Percentiles rank a stretch among this genome's conserved stretches.
Evolutionary conservation across 2,329 filamentous ascomycete species (phyloP).

Genomic region (Cladosporium sp.): DNA sequence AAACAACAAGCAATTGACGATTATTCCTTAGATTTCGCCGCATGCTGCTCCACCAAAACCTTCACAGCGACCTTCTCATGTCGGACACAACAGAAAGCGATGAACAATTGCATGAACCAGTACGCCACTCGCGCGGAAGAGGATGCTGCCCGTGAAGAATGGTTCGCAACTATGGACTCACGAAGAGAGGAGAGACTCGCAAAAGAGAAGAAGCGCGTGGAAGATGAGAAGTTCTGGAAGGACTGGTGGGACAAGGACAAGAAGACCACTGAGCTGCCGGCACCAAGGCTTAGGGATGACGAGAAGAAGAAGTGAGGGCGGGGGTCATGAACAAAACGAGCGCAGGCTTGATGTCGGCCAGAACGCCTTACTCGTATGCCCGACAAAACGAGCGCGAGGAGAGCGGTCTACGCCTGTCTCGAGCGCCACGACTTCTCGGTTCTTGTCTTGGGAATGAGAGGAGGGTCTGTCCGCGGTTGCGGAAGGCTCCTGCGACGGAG

Average conservation of each 20-base stretch:
- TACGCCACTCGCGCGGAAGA: constrained; percentile 83
- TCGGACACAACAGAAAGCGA: constrained; percentile 72
- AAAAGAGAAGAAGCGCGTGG: constrained; percentile 44
- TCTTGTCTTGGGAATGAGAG: background rate
- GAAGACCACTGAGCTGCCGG: constrained; percentile 26
- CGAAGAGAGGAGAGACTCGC: constrained; percentile 67
- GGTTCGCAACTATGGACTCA: constrained; percentile 78
- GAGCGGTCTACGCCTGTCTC: background rate
- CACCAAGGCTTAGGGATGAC: background rate
- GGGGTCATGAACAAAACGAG: background rate
- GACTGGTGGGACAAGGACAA: constrained; percentile 52
- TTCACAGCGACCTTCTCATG: constrained; percentile 87
- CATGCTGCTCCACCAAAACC: constrained; percentile 82
- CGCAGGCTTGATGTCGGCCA: no score
- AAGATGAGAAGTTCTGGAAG: constrained; percentile 49
- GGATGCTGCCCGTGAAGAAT: constrained; percentile 87
- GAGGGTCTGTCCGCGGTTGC: background rate
- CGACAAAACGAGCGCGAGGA: background rate
- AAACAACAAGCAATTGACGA: background rate
- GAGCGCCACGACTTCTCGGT: background rate
- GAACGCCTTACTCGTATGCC: background rate
- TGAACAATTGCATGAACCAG: constrained; percentile 91
- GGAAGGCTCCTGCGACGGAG: background rate
- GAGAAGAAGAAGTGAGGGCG: constrained; percentile 17
- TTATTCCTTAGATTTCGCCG: constrained; percentile 71